Evolutionary conservation across 208 protist species (phyloP).

Genomic region (Leishmania mexicana): DNA sequence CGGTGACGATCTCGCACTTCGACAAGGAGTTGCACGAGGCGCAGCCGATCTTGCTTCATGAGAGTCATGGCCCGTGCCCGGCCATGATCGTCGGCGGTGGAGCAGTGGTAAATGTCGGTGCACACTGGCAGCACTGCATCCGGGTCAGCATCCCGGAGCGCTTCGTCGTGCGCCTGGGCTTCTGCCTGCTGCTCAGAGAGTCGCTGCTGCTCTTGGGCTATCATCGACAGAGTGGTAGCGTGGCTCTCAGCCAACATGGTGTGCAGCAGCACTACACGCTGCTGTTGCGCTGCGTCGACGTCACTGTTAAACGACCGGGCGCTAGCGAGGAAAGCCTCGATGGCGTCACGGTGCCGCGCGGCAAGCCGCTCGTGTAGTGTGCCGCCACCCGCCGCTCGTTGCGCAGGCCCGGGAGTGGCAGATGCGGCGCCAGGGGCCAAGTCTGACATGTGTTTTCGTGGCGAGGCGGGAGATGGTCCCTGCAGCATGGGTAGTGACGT

Average conservation of each 20-base stretch:
- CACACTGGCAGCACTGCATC: constrained; percentile 45
- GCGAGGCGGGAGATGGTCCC: background rate
- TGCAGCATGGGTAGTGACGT: background rate
- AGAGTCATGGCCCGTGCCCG: constrained; percentile 33
- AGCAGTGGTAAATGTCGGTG: constrained; percentile 37
- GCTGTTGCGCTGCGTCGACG: constrained; percentile 55
- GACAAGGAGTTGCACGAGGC: constrained; percentile 47
- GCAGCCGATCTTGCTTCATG: constrained; percentile 61
- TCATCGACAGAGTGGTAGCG: constrained; percentile 27
- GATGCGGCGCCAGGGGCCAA: background rate
- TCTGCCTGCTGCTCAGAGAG: constrained; percentile 42
- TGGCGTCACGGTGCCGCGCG: constrained; percentile 42
- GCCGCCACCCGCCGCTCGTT: background rate
- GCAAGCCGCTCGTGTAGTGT: constrained; percentile 43
- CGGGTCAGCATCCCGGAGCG: constrained; percentile 11
- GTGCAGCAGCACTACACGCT: constrained; percentile 53
- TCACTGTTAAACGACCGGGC: constrained; percentile 49
- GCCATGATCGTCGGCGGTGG: constrained; percentile 35
- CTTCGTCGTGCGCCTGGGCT: constrained; percentile 34
- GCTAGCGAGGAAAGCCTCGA: constrained; percentile 45
- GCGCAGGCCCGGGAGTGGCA: background rate
- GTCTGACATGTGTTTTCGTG: background rate
- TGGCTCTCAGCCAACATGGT: constrained; percentile 47
- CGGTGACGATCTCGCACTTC: constrained; percentile 35
- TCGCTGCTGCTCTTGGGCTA: constrained; percentile 40